phyloP scores from a whole-genome alignment of 768 basidiomycete genomes.

The Psilocybe subaeruginosa region DNA sequence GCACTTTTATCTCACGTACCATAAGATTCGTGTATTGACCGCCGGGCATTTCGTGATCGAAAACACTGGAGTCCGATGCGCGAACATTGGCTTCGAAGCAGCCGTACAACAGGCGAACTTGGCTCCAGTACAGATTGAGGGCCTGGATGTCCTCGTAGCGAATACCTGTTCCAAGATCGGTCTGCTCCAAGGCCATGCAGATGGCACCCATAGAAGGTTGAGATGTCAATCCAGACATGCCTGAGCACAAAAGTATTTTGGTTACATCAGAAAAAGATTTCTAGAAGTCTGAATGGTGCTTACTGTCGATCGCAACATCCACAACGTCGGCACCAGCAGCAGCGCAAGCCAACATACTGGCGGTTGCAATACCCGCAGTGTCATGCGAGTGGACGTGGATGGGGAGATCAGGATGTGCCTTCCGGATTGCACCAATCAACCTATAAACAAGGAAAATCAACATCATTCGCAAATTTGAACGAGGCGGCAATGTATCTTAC shows the following conservation, averaged over 20 bases:
- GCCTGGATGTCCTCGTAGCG: constrained; percentile 96
- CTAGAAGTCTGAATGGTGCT: constrained; percentile 29
- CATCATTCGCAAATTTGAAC: not conserved
- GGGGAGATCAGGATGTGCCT: constrained; percentile 95
- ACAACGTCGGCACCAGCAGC: constrained; percentile 98
- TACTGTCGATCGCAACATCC: constrained; percentile 98
- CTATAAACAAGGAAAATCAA: constrained; percentile 39
- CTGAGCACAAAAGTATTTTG: constrained; percentile 39
- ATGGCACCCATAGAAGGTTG: constrained; percentile 99
- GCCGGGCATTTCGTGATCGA: constrained; percentile 99
- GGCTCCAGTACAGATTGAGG: constrained; percentile 97
- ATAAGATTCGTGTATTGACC: constrained; percentile 94
- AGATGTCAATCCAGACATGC: constrained; percentile 98
- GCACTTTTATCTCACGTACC: constrained; percentile 49
- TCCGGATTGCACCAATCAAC: constrained; percentile 91
- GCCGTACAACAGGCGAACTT: constrained; percentile 91
- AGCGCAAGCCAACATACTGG: constrained; percentile 96
- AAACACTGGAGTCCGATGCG: constrained; percentile 96
- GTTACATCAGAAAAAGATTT: not conserved
- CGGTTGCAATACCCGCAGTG: constrained; percentile 96
- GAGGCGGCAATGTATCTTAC: constrained; percentile 44
- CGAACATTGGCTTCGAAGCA: constrained; percentile 99
- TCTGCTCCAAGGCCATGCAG: constrained; percentile 94
- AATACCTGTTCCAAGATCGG: constrained; percentile 91
- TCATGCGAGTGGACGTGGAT: constrained; percentile 99